A percentile compares a stretch with the other conserved stretches of the same genome.
phyloP scores from a whole-genome alignment of 179 eudicot species.

The Beta corolliflora region DNA sequence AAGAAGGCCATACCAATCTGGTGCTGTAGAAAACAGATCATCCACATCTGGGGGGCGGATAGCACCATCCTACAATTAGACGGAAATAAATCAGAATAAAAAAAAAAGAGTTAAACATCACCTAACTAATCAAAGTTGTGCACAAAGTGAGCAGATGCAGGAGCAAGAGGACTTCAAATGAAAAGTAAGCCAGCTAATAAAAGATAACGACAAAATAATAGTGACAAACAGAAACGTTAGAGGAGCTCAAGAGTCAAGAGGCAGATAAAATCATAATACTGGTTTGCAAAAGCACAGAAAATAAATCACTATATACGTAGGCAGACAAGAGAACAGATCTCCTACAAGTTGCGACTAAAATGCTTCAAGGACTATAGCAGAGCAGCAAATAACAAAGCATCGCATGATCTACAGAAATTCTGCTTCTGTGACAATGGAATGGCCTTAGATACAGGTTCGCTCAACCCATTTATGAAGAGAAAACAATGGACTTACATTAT shows the following conservation, averaged over 20 bases:
- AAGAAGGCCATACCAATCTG: slow-evolving; percentile 60
- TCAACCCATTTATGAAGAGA: neutral
- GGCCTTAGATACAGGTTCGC: neutral
- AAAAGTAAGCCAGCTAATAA: neutral
- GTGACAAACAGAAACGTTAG: neutral
- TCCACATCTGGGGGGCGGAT: slow-evolving; percentile 65
- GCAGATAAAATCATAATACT: neutral
- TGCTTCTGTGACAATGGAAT: neutral
- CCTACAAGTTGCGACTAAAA: neutral
- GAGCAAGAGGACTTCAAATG: neutral
- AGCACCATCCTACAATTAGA: slow-evolving; percentile 62
- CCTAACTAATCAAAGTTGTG: neutral
- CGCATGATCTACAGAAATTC: neutral
- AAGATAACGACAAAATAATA: neutral
- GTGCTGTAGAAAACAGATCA: slow-evolving; percentile 93
- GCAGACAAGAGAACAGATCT: neutral
- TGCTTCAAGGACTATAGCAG: neutral
- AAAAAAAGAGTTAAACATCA: neutral
- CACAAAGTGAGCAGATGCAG: neutral
- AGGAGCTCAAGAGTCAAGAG: neutral
- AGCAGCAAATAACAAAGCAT: neutral
- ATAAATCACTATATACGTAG: neutral
- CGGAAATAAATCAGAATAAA: neutral
- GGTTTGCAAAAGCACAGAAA: neutral
- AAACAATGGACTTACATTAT: slow-evolving; percentile 53